Conservation (phyloP, 1,139 yeast species). For the Nakaseomyces nivariensis region DNA sequence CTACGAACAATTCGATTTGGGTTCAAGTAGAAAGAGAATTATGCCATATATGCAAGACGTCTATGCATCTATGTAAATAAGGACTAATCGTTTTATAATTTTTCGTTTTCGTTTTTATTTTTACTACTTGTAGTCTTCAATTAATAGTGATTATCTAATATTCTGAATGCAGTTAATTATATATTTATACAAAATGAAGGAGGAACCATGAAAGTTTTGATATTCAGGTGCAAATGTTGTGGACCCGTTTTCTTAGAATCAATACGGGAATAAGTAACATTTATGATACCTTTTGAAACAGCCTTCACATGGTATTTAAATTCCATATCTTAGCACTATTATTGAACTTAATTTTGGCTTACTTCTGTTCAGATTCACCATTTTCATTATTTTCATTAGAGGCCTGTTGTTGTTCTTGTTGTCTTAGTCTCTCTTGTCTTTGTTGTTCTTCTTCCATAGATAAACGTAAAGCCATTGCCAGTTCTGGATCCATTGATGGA, state of each 20-base stretch:
- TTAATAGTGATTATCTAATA: no score
- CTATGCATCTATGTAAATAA: neutral
- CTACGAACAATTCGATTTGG: neutral
- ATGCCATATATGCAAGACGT: slow-evolving; percentile 2
- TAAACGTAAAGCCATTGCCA: slow-evolving; percentile 72
- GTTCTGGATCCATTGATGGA: slow-evolving; percentile 92
- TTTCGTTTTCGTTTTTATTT: no score
- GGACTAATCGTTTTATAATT: neutral
- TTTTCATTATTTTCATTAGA: slow-evolving; percentile 1
- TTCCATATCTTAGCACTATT: no score
- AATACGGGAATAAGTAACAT: neutral
- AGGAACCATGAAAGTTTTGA: no score
- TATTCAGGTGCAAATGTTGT: no score
- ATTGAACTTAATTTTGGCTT: neutral
- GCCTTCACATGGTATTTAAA: no score
- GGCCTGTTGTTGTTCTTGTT: slow-evolving; percentile 14
- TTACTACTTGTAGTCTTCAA: no score
- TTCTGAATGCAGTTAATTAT: neutral
- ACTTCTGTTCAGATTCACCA: neutral
- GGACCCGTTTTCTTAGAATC: neutral
- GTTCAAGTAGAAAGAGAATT: slow-evolving; percentile 1
- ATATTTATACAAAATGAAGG: neutral
- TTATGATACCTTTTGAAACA: neutral
- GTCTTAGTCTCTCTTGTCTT: slow-evolving; percentile 32
- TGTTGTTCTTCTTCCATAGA: slow-evolving; percentile 37